Percentiles rank a stretch among this genome's conserved stretches.
Evolutionary conservation across 495 filamentous ascomycete species (phyloP).

Genomic region (Durotheca rogersii): DNA sequence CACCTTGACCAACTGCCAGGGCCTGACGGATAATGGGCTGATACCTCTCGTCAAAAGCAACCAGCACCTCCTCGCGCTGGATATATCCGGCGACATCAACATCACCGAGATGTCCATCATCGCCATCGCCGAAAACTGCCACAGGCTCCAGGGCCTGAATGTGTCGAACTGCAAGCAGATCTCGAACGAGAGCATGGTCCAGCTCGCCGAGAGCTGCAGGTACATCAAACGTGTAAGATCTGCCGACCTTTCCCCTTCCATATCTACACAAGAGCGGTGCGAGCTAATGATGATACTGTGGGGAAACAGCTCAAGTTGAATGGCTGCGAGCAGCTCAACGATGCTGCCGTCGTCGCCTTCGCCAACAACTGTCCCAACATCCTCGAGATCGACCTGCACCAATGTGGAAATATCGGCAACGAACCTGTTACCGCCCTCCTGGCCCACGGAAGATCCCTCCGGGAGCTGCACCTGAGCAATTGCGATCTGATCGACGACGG

Average conservation of each 20-base stretch:
- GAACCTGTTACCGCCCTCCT: slow-evolving; percentile 77
- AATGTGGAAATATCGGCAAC: slow-evolving; percentile 77
- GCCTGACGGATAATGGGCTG: slow-evolving; percentile 80
- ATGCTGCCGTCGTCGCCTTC: slow-evolving; percentile 78
- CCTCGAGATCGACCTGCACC: slow-evolving; percentile 92
- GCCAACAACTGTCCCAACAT: slow-evolving; percentile 86
- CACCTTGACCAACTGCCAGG: slow-evolving; percentile 86
- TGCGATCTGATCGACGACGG: slow-evolving; percentile 79
- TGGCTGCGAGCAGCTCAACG: slow-evolving; percentile 74
- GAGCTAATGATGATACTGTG: slow-evolving; percentile 32
- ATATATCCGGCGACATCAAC: slow-evolving; percentile 76
- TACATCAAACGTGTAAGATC: slow-evolving; percentile 79
- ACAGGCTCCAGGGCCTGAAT: slow-evolving; percentile 87
- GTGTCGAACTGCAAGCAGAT: slow-evolving; percentile 82
- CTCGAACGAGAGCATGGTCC: slow-evolving; percentile 79
- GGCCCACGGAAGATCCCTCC: slow-evolving; percentile 70
- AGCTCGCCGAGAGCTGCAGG: slow-evolving; percentile 79
- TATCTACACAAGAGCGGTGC: slow-evolving; percentile 11
- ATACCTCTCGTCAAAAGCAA: slow-evolving; percentile 78
- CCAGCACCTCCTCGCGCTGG: slow-evolving; percentile 79
- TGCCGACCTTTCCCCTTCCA: not conserved
- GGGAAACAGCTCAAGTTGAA: slow-evolving; percentile 82
- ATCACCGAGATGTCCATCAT: slow-evolving; percentile 82
- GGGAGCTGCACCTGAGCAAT: slow-evolving; percentile 83
- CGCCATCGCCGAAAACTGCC: slow-evolving; percentile 78